Percentiles rank a stretch among this genome's conserved stretches.
These are phyloP conservation scores for Artemisia tridentata DNA, from an alignment of 129 eudicot species.

Conservation along the genomic window DNA sequence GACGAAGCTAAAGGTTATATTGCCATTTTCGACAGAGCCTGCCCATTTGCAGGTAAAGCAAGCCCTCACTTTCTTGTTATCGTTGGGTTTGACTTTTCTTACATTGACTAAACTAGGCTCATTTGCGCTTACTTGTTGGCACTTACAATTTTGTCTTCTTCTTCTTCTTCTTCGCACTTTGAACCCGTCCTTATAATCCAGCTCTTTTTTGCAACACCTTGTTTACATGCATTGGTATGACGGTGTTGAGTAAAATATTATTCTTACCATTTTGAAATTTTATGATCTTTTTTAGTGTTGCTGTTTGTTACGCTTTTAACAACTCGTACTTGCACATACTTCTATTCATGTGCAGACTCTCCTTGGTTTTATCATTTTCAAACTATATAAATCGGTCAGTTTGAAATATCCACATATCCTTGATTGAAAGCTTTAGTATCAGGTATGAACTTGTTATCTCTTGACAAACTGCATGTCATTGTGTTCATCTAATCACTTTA, in stretches of 20 bases:
- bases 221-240: conserved; percentile 28
- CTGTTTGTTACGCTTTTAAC: neutral
- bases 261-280: conserved; percentile 81
- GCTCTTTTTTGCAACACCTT: no score
- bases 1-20: no score
- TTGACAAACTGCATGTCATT: neutral
- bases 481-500: no score
- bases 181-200: no score
- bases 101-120: no score
- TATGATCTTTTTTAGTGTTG: conserved; percentile 21
- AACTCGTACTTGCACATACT: neutral
- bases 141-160: no score
- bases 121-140: no score
- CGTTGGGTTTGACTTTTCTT: no score
- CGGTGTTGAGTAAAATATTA: conserved; percentile 76
- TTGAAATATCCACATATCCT: conserved; percentile 79
- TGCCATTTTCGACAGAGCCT: no score
- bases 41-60: no score
- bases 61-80: no score
- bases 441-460: conserved; percentile 39
- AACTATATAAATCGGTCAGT: conserved; percentile 65
- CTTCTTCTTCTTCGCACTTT: no score
- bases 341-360: conserved; percentile 58
- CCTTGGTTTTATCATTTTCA: conserved; percentile 62
- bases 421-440: conserved; percentile 84